Evolutionary conservation across 768 basidiomycete species (phyloP).

Genomic region (Rhodotorula babjevae): DNA sequence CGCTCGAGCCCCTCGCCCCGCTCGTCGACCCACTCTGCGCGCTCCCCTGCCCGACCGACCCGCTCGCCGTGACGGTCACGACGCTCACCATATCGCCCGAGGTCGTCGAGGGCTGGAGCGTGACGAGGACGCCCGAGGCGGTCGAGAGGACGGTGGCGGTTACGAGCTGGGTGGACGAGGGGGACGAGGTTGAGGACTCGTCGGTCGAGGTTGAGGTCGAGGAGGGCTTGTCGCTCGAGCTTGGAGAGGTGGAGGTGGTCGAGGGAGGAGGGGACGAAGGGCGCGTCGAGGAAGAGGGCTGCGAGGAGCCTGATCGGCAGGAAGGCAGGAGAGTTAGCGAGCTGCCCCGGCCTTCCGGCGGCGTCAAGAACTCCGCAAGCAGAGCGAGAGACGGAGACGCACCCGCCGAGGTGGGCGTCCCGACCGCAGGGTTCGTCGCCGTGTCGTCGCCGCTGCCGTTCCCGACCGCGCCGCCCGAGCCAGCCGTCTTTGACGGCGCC

Average conservation of each 20-base stretch:
- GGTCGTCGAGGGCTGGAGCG: background rate
- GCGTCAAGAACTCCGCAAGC: too few species aligned
- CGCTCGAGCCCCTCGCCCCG: background rate
- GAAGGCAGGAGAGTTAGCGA: too few species aligned
- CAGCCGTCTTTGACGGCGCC: background rate
- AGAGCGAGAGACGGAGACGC: too few species aligned
- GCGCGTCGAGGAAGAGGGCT: too few species aligned
- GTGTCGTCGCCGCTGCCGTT: background rate
- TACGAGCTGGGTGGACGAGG: background rate
- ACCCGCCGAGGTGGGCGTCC: background rate
- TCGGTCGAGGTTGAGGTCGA: constrained; percentile 2
- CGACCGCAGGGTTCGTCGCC: constrained; percentile 13
- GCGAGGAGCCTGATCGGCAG: background rate
- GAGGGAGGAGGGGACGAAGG: too few species aligned
- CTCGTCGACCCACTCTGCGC: background rate
- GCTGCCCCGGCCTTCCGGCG: too few species aligned
- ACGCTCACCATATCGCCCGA: background rate
- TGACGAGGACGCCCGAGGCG: constrained; percentile 13
- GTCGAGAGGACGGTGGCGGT: background rate
- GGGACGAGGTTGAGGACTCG: background rate
- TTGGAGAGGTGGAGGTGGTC: background rate
- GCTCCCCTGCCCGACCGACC: background rate
- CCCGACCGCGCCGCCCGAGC: background rate
- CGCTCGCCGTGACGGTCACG: background rate
- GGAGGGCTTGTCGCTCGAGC: background rate